A percentile compares a stretch with the other conserved stretches of the same genome.
phyloP scores from a whole-genome alignment of 106 monocot genomes.

The Phalaenopsis equestris region DNA sequence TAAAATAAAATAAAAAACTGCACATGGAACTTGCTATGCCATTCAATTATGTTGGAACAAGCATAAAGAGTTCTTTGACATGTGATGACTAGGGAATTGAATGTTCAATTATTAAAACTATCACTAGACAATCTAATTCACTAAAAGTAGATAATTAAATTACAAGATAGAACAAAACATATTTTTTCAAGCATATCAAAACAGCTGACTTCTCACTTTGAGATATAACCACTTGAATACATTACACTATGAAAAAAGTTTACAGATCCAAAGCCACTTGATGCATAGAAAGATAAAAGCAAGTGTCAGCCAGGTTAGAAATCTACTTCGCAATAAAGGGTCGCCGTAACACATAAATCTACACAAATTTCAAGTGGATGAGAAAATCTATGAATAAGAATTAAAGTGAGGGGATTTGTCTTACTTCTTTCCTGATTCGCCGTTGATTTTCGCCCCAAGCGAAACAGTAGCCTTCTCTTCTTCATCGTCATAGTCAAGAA shows the following conservation, averaged over 20 bases:
- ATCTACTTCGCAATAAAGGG: background rate
- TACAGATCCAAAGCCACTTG: background rate
- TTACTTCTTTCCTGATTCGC: constrained; percentile 76
- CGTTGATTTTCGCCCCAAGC: constrained; percentile 42
- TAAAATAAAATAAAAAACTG: too few species aligned
- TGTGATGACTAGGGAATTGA: too few species aligned
- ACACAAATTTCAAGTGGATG: background rate
- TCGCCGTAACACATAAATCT: background rate
- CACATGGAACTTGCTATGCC: too few species aligned
- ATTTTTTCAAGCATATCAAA: too few species aligned
- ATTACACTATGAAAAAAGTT: background rate
- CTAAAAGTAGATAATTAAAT: too few species aligned
- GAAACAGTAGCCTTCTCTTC: constrained; percentile 76
- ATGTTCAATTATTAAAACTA: too few species aligned
- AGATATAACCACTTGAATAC: too few species aligned
- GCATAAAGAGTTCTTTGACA: too few species aligned
- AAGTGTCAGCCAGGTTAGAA: background rate
- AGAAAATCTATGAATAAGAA: background rate
- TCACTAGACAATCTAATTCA: too few species aligned
- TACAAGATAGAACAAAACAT: too few species aligned
- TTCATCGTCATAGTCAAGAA: constrained; percentile 94
- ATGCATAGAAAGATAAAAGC: background rate
- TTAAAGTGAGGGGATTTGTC: background rate
- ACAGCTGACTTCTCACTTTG: too few species aligned
- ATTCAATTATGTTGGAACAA: too few species aligned